phyloP scores from a whole-genome alignment of 805 yeast species.

The Saccharomycopsis synnaedendra region DNA sequence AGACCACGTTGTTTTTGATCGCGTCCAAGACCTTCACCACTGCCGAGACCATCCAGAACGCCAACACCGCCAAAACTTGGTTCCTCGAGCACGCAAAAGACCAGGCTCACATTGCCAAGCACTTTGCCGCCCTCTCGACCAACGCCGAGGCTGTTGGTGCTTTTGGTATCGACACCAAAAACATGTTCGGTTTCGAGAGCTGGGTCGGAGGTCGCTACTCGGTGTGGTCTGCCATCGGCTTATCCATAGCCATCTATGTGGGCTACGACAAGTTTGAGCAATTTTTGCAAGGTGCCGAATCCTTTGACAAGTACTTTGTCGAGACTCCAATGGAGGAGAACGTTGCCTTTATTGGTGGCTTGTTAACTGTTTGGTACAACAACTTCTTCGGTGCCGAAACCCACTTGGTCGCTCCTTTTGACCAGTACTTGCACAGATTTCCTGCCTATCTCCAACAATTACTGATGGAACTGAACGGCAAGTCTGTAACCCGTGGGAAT shows the following conservation, averaged over 20 bases:
- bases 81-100: conserved; percentile 67
- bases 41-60: conserved; percentile 95
- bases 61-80: conserved; percentile 92
- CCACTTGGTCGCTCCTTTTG: conserved; percentile 96
- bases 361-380: conserved; percentile 95
- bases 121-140: conserved; percentile 93
- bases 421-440: conserved; percentile 97
- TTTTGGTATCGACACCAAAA: conserved; percentile 94
- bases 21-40: conserved; percentile 99
- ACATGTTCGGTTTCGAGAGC: conserved; percentile 96
- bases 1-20: conserved; percentile 83
- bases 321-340: conserved; percentile 79
- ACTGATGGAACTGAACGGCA: conserved; percentile 99
- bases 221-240: conserved; percentile 99
- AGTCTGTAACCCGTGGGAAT: conserved; percentile 89
- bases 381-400: conserved; percentile 98
- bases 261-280: conserved; percentile 91
- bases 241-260: conserved; percentile 87
- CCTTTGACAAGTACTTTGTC: conserved; percentile 84
- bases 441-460: conserved; percentile 98
- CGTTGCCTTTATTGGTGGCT: conserved; percentile 89
- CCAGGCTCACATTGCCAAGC: conserved; percentile 76
- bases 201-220: conserved; percentile 99
- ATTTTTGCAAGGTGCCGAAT: conserved; percentile 95
- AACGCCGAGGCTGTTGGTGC: conserved; percentile 83